Evolutionary conservation across 2,329 filamentous ascomycete species (phyloP).

Genomic region (Microsporum ferrugineum): DNA sequence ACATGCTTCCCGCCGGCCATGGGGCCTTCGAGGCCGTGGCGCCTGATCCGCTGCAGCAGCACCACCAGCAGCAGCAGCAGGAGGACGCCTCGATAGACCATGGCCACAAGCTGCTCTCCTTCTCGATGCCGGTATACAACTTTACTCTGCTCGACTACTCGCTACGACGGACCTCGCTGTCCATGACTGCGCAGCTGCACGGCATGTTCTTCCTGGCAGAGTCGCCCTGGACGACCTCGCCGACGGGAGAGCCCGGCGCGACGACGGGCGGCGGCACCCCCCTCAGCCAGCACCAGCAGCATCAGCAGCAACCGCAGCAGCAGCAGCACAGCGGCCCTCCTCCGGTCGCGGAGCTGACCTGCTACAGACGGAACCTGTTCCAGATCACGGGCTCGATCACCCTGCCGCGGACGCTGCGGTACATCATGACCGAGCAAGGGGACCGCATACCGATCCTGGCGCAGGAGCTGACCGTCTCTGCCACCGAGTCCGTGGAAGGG

Average conservation of each 20-base stretch:
- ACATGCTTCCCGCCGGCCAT: conserved; percentile 21
- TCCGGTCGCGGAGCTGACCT: conserved; percentile 65
- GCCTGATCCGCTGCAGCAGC: not conserved
- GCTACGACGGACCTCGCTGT: conserved; percentile 44
- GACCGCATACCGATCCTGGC: conserved; percentile 71
- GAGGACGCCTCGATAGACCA: conserved; percentile 51
- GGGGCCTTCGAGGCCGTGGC: conserved; percentile 24
- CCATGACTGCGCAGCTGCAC: conserved; percentile 51
- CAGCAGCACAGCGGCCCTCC: conserved; percentile 28
- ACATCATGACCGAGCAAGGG: conserved; percentile 70
- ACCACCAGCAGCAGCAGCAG: conserved; percentile 12
- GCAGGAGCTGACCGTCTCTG: conserved; percentile 79
- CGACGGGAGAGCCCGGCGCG: conserved; percentile 40
- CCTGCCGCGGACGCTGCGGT: conserved; percentile 64
- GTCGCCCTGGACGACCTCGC: conserved; percentile 49
- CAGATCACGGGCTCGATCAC: conserved; percentile 87
- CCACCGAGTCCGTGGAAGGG: conserved; percentile 88
- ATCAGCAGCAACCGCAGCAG: not conserved
- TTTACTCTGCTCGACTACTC: conserved; percentile 51
- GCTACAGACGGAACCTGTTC: conserved; percentile 90
- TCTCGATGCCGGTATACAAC: conserved; percentile 52
- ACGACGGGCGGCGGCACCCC: not conserved
- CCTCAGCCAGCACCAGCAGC: not conserved
- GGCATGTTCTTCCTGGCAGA: conserved; percentile 61
- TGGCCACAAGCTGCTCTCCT: conserved; percentile 62